Evolutionary conservation across 2,329 filamentous ascomycete genomes (phyloP).

Genomic region (Clonostachys sp.): DNA sequence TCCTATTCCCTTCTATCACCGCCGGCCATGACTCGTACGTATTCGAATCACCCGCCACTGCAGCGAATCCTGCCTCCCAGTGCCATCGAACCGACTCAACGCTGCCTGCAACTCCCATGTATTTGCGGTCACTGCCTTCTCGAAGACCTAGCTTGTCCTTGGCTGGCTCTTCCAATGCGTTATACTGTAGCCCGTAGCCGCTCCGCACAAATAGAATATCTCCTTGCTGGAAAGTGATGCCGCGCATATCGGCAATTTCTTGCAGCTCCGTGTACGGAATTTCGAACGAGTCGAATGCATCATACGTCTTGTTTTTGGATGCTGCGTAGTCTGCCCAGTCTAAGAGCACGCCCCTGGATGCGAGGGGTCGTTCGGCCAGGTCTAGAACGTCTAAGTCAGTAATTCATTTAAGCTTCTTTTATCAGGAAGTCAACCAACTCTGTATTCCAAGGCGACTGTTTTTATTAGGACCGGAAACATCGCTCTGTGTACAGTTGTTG

Average conservation of each 20-base stretch:
- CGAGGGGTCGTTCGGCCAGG: constrained; percentile 1
- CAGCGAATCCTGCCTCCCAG: not conserved
- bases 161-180: too few species aligned
- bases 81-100: not conserved
- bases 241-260: constrained; percentile 31
- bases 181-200: constrained; percentile 27
- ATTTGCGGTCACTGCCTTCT: too few species aligned
- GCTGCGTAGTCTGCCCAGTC: constrained; percentile 3
- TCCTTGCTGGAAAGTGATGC: constrained; percentile 33
- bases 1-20: too few species aligned
- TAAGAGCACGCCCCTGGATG: constrained; percentile 5
- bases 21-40: too few species aligned
- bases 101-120: too few species aligned
- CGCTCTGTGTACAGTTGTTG: constrained; percentile 3
- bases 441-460: constrained; percentile 3
- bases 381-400: too few species aligned
- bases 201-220: constrained; percentile 48
- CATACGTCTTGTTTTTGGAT: not conserved
- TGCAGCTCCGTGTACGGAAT: constrained; percentile 36
- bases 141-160: too few species aligned
- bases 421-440: not conserved
- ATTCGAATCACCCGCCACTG: constrained; percentile 6
- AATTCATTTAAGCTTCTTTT: too few species aligned
- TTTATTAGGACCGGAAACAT: not conserved
- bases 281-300: constrained; percentile 7